Percentiles rank a stretch among this genome's conserved stretches.
phyloP scores from a whole-genome alignment of 768 basidiomycete species.

The Lentinula sp. region DNA sequence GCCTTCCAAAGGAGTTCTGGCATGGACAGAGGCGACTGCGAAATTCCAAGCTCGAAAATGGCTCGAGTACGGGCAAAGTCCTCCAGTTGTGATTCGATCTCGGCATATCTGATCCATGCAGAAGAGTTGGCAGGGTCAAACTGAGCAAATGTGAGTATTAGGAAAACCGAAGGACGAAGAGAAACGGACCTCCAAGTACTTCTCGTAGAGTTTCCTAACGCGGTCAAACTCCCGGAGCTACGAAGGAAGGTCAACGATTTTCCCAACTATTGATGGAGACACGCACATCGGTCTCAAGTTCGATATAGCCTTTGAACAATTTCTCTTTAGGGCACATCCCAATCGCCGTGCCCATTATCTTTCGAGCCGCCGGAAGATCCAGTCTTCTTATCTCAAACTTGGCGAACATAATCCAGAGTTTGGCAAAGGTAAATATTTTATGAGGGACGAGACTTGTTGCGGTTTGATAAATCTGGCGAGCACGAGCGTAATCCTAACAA shows the following conservation, averaged over 20 bases:
- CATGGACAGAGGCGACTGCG: conserved; percentile 85
- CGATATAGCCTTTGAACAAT: conserved; percentile 94
- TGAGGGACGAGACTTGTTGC: conserved; percentile 87
- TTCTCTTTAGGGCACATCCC: conserved; percentile 96
- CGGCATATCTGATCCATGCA: conserved; percentile 95
- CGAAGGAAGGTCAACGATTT: background rate
- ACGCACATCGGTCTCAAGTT: conserved; percentile 83
- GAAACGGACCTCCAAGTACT: conserved; percentile 77
- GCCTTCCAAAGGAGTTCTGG: conserved; percentile 93
- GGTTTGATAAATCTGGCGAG: conserved; percentile 90
- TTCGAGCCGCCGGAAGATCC: conserved; percentile 79
- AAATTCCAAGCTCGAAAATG: conserved; percentile 88
- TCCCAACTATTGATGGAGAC: background rate
- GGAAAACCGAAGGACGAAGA: background rate
- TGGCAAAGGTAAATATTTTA: conserved; percentile 96
- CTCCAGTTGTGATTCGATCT: conserved; percentile 82
- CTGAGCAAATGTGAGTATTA: conserved; percentile 24
- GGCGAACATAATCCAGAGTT: conserved; percentile 91
- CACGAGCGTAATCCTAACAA: conserved; percentile 70
- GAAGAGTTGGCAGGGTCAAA: conserved; percentile 87
- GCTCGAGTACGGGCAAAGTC: conserved; percentile 87
- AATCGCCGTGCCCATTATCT: conserved; percentile 83
- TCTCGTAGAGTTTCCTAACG: conserved; percentile 86
- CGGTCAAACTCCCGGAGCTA: conserved; percentile 94
- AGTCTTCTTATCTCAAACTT: conserved; percentile 86